A percentile compares a stretch with the other conserved stretches of the same genome.
Evolutionary conservation across 2,329 filamentous ascomycete species (phyloP).

Genomic region (Aciculosporium take): DNA sequence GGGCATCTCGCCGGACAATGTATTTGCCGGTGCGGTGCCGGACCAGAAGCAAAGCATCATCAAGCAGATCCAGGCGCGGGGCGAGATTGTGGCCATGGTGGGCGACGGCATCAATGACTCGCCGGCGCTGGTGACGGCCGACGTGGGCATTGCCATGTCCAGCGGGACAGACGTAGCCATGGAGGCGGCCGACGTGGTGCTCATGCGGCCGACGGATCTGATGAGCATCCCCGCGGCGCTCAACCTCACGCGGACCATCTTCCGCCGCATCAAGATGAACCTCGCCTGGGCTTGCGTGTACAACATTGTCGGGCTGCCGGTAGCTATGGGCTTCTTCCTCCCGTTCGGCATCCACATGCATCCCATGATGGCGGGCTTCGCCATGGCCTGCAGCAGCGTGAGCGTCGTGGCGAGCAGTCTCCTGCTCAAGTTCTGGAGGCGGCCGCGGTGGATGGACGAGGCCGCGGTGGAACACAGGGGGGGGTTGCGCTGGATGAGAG

Average conservation of each 20-base stretch:
- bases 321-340: slow-evolving; percentile 93
- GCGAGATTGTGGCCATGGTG: slow-evolving; percentile 84
- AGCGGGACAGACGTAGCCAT: slow-evolving; percentile 94
- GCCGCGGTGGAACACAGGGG: slow-evolving; percentile 46
- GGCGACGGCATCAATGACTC: slow-evolving; percentile 98
- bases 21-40: slow-evolving; percentile 78
- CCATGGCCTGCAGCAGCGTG: slow-evolving; percentile 84
- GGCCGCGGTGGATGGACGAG: slow-evolving; percentile 77
- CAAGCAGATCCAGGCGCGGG: slow-evolving; percentile 55
- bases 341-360: slow-evolving; percentile 79
- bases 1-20: slow-evolving; percentile 60
- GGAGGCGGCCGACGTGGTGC: slow-evolving; percentile 89
- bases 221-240: slow-evolving; percentile 86
- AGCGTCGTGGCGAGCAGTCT: slow-evolving; percentile 77
- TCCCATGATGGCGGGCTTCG: slow-evolving; percentile 85
- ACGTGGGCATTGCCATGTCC: slow-evolving; percentile 84
- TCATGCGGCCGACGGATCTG: slow-evolving; percentile 85
- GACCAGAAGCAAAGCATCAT: slow-evolving; percentile 85
- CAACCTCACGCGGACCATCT: slow-evolving; percentile 70
- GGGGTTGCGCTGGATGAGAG: slow-evolving; percentile 27
- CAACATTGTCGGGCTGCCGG: slow-evolving; percentile 80
- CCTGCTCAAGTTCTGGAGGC: slow-evolving; percentile 71
- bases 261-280: slow-evolving; percentile 86
- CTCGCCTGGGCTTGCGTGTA: slow-evolving; percentile 86
- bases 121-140: slow-evolving; percentile 80